Base-by-base conservation (phyloP, 495 filamentous ascomycete species). In the Podospora conica region DNA sequence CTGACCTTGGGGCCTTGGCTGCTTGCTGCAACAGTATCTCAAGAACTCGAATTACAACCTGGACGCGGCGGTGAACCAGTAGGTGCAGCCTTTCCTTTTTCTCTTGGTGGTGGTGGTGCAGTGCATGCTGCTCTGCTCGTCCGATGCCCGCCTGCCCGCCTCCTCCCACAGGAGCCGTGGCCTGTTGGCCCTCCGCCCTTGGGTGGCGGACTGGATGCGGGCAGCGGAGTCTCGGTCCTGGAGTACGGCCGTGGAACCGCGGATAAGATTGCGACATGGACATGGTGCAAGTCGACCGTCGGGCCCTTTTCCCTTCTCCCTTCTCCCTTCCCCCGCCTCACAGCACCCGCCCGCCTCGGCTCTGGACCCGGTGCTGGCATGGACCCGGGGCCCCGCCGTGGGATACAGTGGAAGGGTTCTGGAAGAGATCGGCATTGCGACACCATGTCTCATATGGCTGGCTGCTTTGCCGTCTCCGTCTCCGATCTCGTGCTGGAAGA, bases 61-160 rank as follows among this genome's bases (percentile, higher is more conserved):
- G 9, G 76, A 85, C n/a, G 76, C 80, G 59, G 83, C 83, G 56
- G 69, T 79, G 23, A 81, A 84, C 70, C 72, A 76, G 82, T 84
- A 73, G 81, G 83, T 80, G 2, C 31, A 60, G 21, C 60, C 55
- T 61, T 57, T 70, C 60, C 67, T 64, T 66, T 25, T 29, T 58
- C 29, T 29, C 15, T 60, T 18, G 20, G 20, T 55, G 22, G 15
- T 54, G 24, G 6, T 58, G 23, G 21, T 31, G n/a, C 28, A 25
- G 56, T 48, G 59, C 25, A 21, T 40, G 20, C 9, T 56, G 22
- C 24, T 28, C 28, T 55, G 20, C 24, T 9, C 29, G 21, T 29
- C 21, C 20, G 18, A 24, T 28, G 27, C 57, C 21, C 57, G 9
- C 55, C 55, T 27, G n/a, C n/a, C 55, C 25, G 7, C 11, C 55